These are phyloP conservation scores for Erodium maritimum DNA, from an alignment of 345 rosid genomes.

Conservation along the genomic window DNA sequence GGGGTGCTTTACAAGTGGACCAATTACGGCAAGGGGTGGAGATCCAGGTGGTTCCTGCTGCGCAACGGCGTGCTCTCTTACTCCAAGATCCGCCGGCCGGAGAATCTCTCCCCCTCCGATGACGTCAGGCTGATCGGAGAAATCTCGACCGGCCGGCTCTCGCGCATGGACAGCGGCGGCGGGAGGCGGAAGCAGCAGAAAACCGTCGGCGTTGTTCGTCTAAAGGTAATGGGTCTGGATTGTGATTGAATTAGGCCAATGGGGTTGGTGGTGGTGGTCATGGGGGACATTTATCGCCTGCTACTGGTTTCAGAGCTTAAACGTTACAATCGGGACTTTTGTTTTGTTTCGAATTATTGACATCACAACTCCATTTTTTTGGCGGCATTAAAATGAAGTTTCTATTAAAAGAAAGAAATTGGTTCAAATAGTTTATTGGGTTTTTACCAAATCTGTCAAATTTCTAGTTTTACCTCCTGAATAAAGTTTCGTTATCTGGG, in stretches of 20 bases:
- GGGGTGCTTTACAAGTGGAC: constrained; percentile 95
- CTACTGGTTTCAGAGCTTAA: too few relatives aligned
- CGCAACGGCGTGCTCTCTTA: constrained; percentile 71
- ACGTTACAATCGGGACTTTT: neutral
- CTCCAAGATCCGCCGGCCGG: constrained; percentile 65
- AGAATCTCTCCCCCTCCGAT: constrained; percentile 39
- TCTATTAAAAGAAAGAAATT: neutral
- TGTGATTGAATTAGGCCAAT: too few relatives aligned
- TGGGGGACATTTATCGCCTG: neutral
- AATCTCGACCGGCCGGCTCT: constrained; percentile 39
- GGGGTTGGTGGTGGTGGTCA: neutral
- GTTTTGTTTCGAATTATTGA: neutral
- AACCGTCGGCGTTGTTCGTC: constrained; percentile 69
- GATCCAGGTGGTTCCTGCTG: constrained; percentile 88
- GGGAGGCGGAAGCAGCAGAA: constrained; percentile 39
- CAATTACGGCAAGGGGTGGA: constrained; percentile 95
- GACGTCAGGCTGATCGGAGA: constrained; percentile 78
- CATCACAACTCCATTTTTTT: neutral
- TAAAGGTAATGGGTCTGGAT: constrained; percentile 71
- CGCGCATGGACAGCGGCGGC: constrained; percentile 44
- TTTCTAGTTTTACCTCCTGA: neutral
- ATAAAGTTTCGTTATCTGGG: constrained; percentile 28
- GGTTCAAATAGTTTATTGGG: neutral
- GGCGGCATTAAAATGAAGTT: too few relatives aligned
- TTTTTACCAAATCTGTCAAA: neutral